Evolutionary conservation across 306 rosid genomes (phyloP).

Genomic region (Cicer judaicum): DNA sequence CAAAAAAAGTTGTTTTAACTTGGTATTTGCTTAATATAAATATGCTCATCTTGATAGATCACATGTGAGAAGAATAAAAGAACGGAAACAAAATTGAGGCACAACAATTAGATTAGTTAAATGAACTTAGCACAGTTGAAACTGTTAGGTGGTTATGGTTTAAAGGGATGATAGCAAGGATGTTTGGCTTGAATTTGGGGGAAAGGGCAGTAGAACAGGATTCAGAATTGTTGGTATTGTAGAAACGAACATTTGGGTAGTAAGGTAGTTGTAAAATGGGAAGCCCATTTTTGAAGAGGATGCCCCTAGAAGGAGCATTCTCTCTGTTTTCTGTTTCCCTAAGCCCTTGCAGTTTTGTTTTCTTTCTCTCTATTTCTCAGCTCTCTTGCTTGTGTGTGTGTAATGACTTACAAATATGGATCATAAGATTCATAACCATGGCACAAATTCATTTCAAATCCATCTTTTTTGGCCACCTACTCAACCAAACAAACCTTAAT

Average conservation of each 20-base stretch:
- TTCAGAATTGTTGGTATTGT: background rate
- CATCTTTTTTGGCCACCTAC: conserved; percentile 5
- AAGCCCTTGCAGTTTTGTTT: background rate
- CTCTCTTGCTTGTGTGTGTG: conserved; percentile 11
- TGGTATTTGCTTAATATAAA: conserved; percentile 14
- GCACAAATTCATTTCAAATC: conserved; percentile 19
- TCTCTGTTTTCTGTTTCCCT: background rate
- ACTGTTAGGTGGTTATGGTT: conserved; percentile 1
- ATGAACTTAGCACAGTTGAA: conserved; percentile 4
- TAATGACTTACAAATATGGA: conserved; percentile 13
- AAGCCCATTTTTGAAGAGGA: conserved; percentile 2
- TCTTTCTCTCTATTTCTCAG: conserved; percentile 8
- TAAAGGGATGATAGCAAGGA: background rate
- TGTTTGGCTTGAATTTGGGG: background rate
- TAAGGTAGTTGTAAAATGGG: background rate
- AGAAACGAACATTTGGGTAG: background rate
- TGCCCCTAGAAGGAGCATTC: background rate
- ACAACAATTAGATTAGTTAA: conserved; percentile 1
- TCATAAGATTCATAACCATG: background rate
- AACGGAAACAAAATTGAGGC: background rate
- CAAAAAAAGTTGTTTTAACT: background rate
- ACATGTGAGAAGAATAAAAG: background rate
- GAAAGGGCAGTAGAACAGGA: background rate
- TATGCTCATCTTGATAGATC: conserved; percentile 17
- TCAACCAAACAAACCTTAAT: conserved; percentile 1